Conservation (phyloP, 345 rosid genomes). For the Arabidopsis thaliana region TAIR10.1 NC_003074.8:371501-372000, state of each 20-base stretch:
- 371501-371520: constrained; percentile 86
- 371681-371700: background rate
- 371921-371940: constrained; percentile 82
- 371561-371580: constrained; percentile 88
- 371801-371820: constrained; percentile 53
- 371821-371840: constrained; percentile 40
- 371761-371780: constrained; percentile 34
- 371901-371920: constrained; percentile 98
- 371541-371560: constrained; percentile 84
- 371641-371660: constrained; percentile 40
- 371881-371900: constrained; percentile 96
- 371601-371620: constrained; percentile 99
- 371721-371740: background rate
- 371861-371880: constrained; percentile 90
- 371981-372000: constrained; percentile 76
- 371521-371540: constrained; percentile 84
- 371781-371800: constrained; percentile 73
- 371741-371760: background rate
- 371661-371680: background rate
- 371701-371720: background rate
- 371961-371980: constrained; percentile 83
- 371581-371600: constrained; percentile 92
- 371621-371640: constrained; percentile 67
- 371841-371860: constrained; percentile 73
- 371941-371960: constrained; percentile 76